Conservation (phyloP, 495 filamentous ascomycete genomes). For the Penicillium dipodomyicola region DNA sequence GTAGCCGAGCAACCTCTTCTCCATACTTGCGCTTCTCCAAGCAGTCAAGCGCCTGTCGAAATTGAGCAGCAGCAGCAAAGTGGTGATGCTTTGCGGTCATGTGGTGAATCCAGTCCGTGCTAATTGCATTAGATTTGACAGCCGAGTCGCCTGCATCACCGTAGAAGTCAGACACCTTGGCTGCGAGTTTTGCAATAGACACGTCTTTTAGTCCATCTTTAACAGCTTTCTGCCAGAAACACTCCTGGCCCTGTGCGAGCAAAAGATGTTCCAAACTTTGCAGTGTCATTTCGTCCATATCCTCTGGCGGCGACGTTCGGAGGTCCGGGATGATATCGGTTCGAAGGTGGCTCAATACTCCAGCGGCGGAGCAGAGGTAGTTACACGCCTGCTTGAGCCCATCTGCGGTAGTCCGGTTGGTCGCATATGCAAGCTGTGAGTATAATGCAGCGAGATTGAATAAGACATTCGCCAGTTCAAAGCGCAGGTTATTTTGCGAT, state of each 20-base stretch:
- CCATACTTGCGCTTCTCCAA: conserved; percentile 93
- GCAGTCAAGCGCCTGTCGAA: conserved; percentile 87
- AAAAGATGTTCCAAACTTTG: conserved; percentile 80
- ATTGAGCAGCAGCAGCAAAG: conserved; percentile 95
- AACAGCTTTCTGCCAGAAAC: conserved; percentile 97
- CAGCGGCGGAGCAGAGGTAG: conserved; percentile 86
- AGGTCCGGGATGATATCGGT: conserved; percentile 78
- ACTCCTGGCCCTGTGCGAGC: conserved; percentile 91
- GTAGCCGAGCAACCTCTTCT: conserved; percentile 86
- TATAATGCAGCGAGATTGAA: conserved; percentile 93
- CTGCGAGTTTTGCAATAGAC: conserved; percentile 86
- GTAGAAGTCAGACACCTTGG: conserved; percentile 90
- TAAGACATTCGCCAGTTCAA: conserved; percentile 89
- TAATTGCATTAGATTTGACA: conserved; percentile 83
- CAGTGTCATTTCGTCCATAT: conserved; percentile 88
- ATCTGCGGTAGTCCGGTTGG: conserved; percentile 76
- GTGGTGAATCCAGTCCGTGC: conserved; percentile 96
- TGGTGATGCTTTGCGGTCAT: conserved; percentile 97
- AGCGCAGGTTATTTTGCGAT: conserved; percentile 88
- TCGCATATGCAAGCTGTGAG: conserved; percentile 80
- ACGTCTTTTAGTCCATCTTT: conserved; percentile 91
- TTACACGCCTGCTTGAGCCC: conserved; percentile 87
- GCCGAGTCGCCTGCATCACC: conserved; percentile 79
- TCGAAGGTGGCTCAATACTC: conserved; percentile 78
- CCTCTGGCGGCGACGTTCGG: conserved; percentile 81